phyloP scores from a whole-genome alignment of 2,329 filamentous ascomycete genomes.

The Arthroderma sp. region DNA sequence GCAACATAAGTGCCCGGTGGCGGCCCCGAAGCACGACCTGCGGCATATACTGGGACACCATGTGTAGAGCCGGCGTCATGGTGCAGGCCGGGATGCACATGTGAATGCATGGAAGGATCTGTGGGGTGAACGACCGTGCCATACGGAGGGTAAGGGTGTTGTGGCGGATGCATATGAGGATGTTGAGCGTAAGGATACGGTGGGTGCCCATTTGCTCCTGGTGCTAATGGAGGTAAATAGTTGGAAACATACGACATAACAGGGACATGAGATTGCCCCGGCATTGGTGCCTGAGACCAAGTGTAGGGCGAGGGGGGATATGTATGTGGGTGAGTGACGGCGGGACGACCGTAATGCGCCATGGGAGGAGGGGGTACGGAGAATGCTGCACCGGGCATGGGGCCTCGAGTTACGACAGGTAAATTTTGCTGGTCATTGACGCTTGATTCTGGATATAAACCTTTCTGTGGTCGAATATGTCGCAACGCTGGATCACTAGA shows the following conservation, averaged over 20 bases:
- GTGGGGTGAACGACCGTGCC: conserved; percentile 23
- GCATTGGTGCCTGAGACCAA: conserved; percentile 33
- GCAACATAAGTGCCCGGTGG: neutral
- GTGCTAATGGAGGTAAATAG: conserved; percentile 24
- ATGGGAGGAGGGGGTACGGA: conserved; percentile 39
- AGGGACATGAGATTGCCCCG: conserved; percentile 29
- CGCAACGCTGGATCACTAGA: conserved; percentile 67
- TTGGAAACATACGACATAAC: conserved; percentile 21
- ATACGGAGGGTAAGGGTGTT: conserved; percentile 16
- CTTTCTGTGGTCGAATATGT: conserved; percentile 75
- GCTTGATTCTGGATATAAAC: conserved; percentile 94
- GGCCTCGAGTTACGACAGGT: conserved; percentile 66
- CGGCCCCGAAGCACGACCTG: conserved; percentile 12
- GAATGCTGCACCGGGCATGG: conserved; percentile 45
- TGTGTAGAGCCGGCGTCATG: conserved; percentile 11
- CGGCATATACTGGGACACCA: conserved; percentile 16
- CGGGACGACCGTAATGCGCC: conserved; percentile 40
- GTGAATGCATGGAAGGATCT: conserved; percentile 18
- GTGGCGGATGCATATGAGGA: conserved; percentile 16
- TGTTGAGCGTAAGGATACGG: conserved; percentile 20
- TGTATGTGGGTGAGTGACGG: conserved; percentile 25
- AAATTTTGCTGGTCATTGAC: conserved; percentile 72
- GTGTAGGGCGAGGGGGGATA: conserved; percentile 28
- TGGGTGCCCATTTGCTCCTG: conserved; percentile 18
- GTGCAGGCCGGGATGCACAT: conserved; percentile 13